Evolutionary conservation across 2,329 filamentous ascomycete species (phyloP), one percentile per base, ranked within the genome.

Genomic region (Atkinsonella texensis): DNA sequence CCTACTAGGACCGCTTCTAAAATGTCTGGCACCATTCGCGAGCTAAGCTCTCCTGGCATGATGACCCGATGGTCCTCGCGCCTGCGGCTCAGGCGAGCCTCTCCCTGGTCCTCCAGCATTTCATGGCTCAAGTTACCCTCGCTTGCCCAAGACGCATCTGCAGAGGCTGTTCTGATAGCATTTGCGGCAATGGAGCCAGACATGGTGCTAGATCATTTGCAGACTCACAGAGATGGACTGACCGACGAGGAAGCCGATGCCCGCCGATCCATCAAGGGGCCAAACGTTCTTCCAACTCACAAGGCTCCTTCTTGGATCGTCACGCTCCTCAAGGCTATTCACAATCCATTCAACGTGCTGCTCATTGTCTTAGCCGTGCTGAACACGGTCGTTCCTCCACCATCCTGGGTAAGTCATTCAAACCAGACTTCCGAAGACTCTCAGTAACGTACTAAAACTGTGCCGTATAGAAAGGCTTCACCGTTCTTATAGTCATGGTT

Each of bases 401-500:
- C 52, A 12, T 50, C 52, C 13, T 58, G 52, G 52, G 56, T 58
- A 52, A 40, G 55, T 49, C 4, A 18, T 35, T 31, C 12, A 17
- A 38, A 1, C 15, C 3, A 15, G 10, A 28, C 7, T 28, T 28
- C 28, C 28, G 7, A 2, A 28, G 28, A 28, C 28, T 8, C 28
- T 28, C 28, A 28, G 28, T 28, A 5, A 8, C 28, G 4, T 28
- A 4, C 28, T 28, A 8, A 28, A 28, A 28, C 7, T 28, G 28
- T 28, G 28, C 28, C 28, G 7, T 44, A 9, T 32, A 58, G 56
- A 54, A 55, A 13, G 52, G 55, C 18, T 58, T 62, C 41, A 52
- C 54, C 2, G 58, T 62, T n/a, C 53, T 62, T 28, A 53, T 61
- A 35, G 50, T 59, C 51, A 62, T 62, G 60, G 56, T 62, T 17